These are phyloP conservation scores for Iberis pinnata DNA, from an alignment of 345 rosid genomes.

Conservation along the genomic window DNA sequence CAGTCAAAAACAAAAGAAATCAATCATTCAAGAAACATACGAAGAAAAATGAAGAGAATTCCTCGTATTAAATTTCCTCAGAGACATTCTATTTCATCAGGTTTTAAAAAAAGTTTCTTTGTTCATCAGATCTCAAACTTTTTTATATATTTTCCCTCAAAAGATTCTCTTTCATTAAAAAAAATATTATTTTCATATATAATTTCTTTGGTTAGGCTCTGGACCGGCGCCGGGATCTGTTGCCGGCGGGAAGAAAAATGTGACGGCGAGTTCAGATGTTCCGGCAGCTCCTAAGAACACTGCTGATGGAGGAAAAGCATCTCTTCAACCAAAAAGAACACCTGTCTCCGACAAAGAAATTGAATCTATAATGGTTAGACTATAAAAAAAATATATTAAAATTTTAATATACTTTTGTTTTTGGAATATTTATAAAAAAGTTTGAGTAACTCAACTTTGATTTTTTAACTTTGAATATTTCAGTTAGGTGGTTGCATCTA, in stretches of 20 bases:
- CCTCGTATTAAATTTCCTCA: constrained; percentile 68
- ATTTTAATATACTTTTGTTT: no score
- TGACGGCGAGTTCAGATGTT: constrained; percentile 47
- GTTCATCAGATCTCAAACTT: background rate
- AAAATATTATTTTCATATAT: background rate
- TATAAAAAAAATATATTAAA: no score
- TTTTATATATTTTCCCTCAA: background rate
- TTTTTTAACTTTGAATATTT: background rate
- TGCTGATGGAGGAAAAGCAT: constrained; percentile 69
- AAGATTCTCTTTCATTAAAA: background rate
- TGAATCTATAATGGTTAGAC: constrained; percentile 54
- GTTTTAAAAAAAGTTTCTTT: constrained; percentile 10
- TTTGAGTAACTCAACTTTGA: constrained; percentile 1
- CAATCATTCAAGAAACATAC: background rate
- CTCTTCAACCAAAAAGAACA: constrained; percentile 76
- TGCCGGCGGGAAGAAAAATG: constrained; percentile 18
- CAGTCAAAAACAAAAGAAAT: background rate
- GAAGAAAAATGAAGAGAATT: constrained; percentile 49
- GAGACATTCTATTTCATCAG: constrained; percentile 36
- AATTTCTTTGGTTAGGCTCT: constrained; percentile 14
- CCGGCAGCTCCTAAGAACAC: constrained; percentile 49
- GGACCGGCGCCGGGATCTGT: constrained; percentile 21
- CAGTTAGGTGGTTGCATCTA: constrained; percentile 35
- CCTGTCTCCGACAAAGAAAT: constrained; percentile 66
- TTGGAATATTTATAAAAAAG: background rate